Evolutionary conservation across 768 basidiomycete species (phyloP).

Genomic region (Fibroporia radiculosa): DNA sequence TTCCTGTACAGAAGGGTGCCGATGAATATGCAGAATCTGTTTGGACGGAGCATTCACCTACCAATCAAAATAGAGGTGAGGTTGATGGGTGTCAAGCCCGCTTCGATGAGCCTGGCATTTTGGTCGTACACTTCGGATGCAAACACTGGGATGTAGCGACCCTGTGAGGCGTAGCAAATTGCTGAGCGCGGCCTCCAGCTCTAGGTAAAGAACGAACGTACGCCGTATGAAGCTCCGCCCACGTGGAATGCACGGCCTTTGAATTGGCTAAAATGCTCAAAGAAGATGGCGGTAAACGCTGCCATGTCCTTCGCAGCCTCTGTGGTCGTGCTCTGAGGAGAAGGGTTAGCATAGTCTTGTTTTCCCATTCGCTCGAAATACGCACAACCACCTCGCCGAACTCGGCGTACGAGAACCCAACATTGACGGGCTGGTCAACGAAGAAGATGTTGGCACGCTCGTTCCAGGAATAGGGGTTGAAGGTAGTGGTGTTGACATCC

Average conservation of each 20-base stretch:
- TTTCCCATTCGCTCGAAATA: neutral
- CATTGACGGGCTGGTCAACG: slow-evolving; percentile 30
- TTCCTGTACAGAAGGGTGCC: neutral
- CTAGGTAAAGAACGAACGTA: slow-evolving; percentile 12
- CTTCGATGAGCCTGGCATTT: slow-evolving; percentile 31
- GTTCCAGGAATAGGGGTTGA: slow-evolving; percentile 61
- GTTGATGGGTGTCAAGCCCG: slow-evolving; percentile 43
- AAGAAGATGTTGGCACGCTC: slow-evolving; percentile 51
- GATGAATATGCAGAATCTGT: neutral
- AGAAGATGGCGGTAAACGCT: slow-evolving; percentile 64
- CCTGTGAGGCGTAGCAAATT: slow-evolving; percentile 24
- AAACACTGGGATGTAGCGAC: slow-evolving; percentile 44
- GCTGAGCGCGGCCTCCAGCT: neutral
- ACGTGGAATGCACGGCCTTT: slow-evolving; percentile 45
- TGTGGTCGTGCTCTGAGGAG: slow-evolving; percentile 46
- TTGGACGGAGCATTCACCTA: neutral
- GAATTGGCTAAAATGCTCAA: slow-evolving; percentile 65
- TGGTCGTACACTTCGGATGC: slow-evolving; percentile 42
- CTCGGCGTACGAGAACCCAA: slow-evolving; percentile 33
- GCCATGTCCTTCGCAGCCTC: slow-evolving; percentile 66
- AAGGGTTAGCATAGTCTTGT: neutral
- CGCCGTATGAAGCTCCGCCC: slow-evolving; percentile 45
- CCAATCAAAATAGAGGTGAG: slow-evolving; percentile 42
- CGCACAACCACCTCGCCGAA: slow-evolving; percentile 52
- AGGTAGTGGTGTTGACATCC: slow-evolving; percentile 39